Evolutionary conservation across 2,329 filamentous ascomycete genomes (phyloP).

Genomic region (Ciborinia camelliae): DNA sequence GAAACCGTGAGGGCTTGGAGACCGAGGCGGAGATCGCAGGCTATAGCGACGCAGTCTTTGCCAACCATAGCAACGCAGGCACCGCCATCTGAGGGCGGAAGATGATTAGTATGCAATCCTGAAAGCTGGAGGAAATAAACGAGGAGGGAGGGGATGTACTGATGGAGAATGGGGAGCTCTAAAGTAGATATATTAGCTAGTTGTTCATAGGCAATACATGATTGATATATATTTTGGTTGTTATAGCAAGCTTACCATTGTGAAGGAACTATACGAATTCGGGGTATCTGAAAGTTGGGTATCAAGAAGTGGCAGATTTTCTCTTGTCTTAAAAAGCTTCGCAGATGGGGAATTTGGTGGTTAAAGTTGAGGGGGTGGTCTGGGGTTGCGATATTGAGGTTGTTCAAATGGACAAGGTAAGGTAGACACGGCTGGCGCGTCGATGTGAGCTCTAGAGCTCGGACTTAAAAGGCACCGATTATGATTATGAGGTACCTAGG

Average conservation of each 20-base stretch:
- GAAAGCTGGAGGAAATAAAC: slow-evolving; percentile 17
- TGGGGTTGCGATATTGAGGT: slow-evolving; percentile 13
- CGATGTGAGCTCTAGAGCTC: slow-evolving; percentile 32
- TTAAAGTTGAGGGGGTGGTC: slow-evolving; percentile 22
- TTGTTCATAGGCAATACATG: slow-evolving; percentile 5
- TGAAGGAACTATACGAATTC: slow-evolving; percentile 17
- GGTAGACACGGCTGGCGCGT: slow-evolving; percentile 38
- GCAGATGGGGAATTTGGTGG: neutral
- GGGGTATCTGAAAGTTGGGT: slow-evolving; percentile 9
- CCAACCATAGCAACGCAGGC: slow-evolving; percentile 98
- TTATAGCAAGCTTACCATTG: slow-evolving; percentile 32
- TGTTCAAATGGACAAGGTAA: slow-evolving; percentile 27
- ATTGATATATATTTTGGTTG: neutral
- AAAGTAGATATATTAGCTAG: slow-evolving; percentile 38
- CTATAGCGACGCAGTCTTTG: slow-evolving; percentile 99
- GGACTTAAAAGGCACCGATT: slow-evolving; percentile 35
- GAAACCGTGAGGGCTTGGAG: slow-evolving; percentile 95
- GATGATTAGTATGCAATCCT: slow-evolving; percentile 15
- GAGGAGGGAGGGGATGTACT: slow-evolving; percentile 52
- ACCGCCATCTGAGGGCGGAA: slow-evolving; percentile 62
- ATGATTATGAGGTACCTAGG: slow-evolving; percentile 20
- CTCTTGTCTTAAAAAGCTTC: neutral
- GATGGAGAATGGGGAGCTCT: slow-evolving; percentile 94
- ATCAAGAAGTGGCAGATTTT: neutral
- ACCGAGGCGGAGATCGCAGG: slow-evolving; percentile 96